Evolutionary conservation across 371 early-diverging fungal genomes (phyloP).

Genomic region (Catenaria anguillulae): DNA sequence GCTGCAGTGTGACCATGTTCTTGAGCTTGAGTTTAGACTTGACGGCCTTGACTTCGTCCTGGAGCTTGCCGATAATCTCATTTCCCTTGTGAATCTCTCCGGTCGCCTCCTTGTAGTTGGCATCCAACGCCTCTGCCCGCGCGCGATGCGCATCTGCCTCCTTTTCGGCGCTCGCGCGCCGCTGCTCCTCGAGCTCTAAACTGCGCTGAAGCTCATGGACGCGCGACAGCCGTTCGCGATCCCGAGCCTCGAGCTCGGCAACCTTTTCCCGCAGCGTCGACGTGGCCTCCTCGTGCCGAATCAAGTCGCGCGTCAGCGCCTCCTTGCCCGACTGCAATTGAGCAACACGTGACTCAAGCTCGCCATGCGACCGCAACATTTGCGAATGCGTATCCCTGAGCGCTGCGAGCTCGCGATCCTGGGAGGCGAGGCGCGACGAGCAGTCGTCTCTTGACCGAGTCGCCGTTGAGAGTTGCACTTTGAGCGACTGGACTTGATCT

Average conservation of each 20-base stretch:
- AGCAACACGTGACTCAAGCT: conserved; percentile 6
- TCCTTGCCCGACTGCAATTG: conserved; percentile 2
- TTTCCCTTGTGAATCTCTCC: conserved; percentile 29
- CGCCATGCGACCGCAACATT: background rate
- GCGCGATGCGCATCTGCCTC: background rate
- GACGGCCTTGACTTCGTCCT: conserved; percentile 22
- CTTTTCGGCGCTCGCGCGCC: background rate
- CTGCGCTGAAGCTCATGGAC: background rate
- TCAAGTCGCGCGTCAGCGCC: background rate
- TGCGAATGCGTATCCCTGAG: background rate
- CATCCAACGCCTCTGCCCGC: conserved; percentile 18
- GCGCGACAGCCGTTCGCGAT: background rate
- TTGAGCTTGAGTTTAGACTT: conserved; percentile 34
- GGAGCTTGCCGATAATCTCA: conserved; percentile 17
- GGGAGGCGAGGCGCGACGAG: background rate
- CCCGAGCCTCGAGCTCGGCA: background rate
- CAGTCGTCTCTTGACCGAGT: background rate
- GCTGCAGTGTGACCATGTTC: conserved; percentile 21
- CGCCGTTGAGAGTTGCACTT: background rate
- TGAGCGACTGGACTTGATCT: background rate
- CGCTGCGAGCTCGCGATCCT: background rate
- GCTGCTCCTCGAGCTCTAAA: background rate
- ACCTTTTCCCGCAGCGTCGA: conserved; percentile 6
- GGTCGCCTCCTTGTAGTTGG: conserved; percentile 15
- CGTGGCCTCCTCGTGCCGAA: conserved; percentile 7